phyloP scores from a whole-genome alignment of 1,139 yeast genomes.

The Sugiyamaella xylanicola region DNA sequence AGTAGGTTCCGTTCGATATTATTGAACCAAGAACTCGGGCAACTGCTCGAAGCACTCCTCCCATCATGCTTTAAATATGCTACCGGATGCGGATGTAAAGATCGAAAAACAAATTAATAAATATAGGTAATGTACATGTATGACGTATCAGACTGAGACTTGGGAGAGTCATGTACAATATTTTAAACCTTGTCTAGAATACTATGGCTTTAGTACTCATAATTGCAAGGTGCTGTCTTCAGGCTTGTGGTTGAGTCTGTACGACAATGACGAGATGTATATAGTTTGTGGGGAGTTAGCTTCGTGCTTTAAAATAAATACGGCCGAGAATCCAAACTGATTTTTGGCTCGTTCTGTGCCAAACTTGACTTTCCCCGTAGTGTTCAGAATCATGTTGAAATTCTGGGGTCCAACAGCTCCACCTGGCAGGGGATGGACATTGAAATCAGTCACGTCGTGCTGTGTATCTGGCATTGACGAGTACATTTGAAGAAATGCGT shows the following conservation, averaged over 20 bases:
- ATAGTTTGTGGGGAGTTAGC: constrained; percentile 26
- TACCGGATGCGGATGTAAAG: neutral
- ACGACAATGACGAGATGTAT: constrained; percentile 39
- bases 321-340: constrained; percentile 40
- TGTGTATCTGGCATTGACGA: constrained; percentile 37
- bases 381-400: constrained; percentile 35
- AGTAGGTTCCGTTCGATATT: too few species aligned
- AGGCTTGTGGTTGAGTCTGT: constrained; percentile 42
- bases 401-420: constrained; percentile 23
- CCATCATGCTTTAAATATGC: too few species aligned
- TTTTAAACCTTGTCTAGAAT: neutral
- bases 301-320: constrained; percentile 37
- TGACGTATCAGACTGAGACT: too few species aligned
- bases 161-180: too few species aligned
- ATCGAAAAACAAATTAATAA: neutral
- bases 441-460: constrained; percentile 40
- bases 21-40: too few species aligned
- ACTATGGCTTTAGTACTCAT: neutral
- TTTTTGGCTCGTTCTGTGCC: constrained; percentile 39
- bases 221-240: constrained; percentile 33
- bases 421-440: constrained; percentile 43
- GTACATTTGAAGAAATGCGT: constrained; percentile 40
- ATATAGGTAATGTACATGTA: neutral
- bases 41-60: too few species aligned
- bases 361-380: constrained; percentile 39